phyloP scores from a whole-genome alignment of 768 basidiomycete genomes.

The Psilocybe sp. region DNA sequence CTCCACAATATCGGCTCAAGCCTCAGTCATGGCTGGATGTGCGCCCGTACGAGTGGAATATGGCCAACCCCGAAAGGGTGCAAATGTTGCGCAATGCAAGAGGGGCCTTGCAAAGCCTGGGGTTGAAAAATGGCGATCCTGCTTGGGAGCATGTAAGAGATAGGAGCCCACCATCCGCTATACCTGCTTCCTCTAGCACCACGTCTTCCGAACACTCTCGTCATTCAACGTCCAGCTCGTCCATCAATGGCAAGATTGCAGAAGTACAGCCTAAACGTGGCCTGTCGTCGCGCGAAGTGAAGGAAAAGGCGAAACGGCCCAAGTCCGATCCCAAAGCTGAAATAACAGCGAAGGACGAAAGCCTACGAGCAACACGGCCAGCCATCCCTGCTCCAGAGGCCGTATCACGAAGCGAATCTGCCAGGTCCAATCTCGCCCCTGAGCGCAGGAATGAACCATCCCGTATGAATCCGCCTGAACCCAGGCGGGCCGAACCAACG shows the following conservation, averaged over 20 bases:
- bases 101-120: conserved; percentile 41
- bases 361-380: conserved; percentile 21
- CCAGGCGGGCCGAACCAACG: no score
- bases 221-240: conserved; percentile 3
- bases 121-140: conserved; percentile 58
- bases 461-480: no score
- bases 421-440: background rate
- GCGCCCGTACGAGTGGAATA: conserved; percentile 62
- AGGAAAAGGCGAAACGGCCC: conserved; percentile 42
- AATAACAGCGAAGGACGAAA: conserved; percentile 50
- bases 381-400: background rate
- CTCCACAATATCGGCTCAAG: conserved; percentile 53
- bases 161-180: conserved; percentile 17
- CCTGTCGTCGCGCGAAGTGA: conserved; percentile 42
- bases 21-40: conserved; percentile 62
- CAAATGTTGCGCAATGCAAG: conserved; percentile 53
- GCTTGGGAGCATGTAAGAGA: conserved; percentile 55
- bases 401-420: background rate
- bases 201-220: conserved; percentile 11
- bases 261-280: conserved; percentile 41
- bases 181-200: background rate
- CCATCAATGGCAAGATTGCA: conserved; percentile 7
- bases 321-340: conserved; percentile 39
- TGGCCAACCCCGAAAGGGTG: conserved; percentile 45
- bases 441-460: background rate